Base-by-base conservation (phyloP, 495 filamentous ascomycete genomes). In the Copromyces sp. region DNA sequence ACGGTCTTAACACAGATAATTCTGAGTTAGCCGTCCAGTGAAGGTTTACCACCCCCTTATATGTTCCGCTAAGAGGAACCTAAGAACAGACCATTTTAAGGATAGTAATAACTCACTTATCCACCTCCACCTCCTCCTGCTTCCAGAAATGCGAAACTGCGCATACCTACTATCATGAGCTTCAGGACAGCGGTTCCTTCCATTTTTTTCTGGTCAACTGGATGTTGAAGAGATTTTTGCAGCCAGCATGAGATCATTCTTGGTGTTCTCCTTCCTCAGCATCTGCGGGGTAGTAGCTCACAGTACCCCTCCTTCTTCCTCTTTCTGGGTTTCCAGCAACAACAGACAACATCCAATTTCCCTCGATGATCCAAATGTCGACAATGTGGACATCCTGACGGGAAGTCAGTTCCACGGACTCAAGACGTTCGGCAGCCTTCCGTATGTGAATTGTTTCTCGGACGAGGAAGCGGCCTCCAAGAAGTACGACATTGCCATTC, bases 401-500 rank as follows among this genome's bases (percentile, higher is more conserved):
- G 70, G 45, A 29, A 65, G 42, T 17, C 70, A 71, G 24, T 71
- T 71, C 45, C 68, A 42, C 39, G 91, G 91, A 35, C 89, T 93
- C 75, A 88, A 87, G 6, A 93, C 93, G 14, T 97, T 94, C 77
- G 93, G 91, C 38, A 88, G 91, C 72, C 81, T 95, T 5, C 87
- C 90, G 2, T 95, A 95, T 81, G 89, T 87, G 71, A 92, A 93
- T 41, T 96, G 93, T 76, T 84, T 96, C 7, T 92, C 87, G 47
- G 87, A 93, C 41, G 84, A 87, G 20, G 76, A 77, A 2, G 89
- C 85, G 42, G 84, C 89, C 14, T 39, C 40, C 20, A 65, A 71
- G 70, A 88, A 84, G 76, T 95, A 90, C 76, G 93, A 96, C 73
- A 94, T 95, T 80, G 93, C 93, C 37, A 92, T 96, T 79, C 77